Conservation (phyloP, 2,329 filamentous ascomycete genomes). For the Venturia carpophila region DNA sequence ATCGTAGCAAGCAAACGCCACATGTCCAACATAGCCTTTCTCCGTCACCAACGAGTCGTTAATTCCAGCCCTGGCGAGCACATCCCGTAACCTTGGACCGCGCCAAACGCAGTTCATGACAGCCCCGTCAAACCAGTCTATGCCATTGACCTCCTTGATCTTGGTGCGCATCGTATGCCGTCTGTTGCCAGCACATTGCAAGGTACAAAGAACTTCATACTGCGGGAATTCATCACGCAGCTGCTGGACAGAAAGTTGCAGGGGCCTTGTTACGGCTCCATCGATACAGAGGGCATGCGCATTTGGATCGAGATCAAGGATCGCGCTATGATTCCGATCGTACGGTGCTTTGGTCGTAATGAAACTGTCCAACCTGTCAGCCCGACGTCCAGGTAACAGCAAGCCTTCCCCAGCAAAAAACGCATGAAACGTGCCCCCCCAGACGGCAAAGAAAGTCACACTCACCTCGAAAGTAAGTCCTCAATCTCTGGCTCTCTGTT, state of each 20-base stretch:
- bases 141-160: constrained; percentile 43
- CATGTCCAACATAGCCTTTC: constrained; percentile 43
- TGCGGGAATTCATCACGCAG: constrained; percentile 44
- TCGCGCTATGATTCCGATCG: constrained; percentile 51
- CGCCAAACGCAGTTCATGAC: constrained; percentile 46
- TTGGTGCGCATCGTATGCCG: constrained; percentile 47
- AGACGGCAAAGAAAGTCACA: neutral
- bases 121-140: constrained; percentile 41
- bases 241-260: constrained; percentile 41
- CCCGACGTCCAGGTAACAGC: neutral
- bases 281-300: constrained; percentile 41
- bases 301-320: constrained; percentile 40
- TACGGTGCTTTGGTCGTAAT: constrained; percentile 44
- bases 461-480: constrained; percentile 38
- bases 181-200: constrained; percentile 45
- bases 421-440: neutral
- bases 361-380: constrained; percentile 32
- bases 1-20: constrained; percentile 49
- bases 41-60: constrained; percentile 54
- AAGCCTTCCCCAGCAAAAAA: neutral
- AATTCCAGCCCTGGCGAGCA: constrained; percentile 38
- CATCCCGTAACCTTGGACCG: constrained; percentile 39
- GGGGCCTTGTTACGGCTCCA: constrained; percentile 39
- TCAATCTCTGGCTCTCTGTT: constrained; percentile 42
- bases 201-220: constrained; percentile 44